Conservation (phyloP, 2,329 filamentous ascomycete species). For the Fonsecaea pedrosoi region DNA sequence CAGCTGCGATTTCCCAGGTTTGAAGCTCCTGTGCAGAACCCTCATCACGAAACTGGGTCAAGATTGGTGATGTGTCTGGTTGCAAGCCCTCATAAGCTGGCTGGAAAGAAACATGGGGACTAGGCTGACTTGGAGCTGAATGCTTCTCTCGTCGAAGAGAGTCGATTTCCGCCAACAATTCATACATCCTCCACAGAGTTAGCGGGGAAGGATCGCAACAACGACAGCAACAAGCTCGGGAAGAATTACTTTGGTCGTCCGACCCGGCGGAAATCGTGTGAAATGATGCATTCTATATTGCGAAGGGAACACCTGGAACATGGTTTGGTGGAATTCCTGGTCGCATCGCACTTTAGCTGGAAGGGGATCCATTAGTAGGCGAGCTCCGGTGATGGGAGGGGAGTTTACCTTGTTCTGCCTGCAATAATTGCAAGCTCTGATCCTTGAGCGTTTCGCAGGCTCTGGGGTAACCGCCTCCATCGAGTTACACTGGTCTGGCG, state of each 20-base stretch:
- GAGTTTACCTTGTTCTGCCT: constrained; percentile 68
- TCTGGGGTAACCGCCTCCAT: neutral
- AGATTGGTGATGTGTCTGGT: neutral
- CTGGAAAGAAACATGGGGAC: neutral
- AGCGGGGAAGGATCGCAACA: constrained; percentile 1
- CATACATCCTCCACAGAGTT: constrained; percentile 32
- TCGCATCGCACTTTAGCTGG: constrained; percentile 27
- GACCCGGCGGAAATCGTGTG: constrained; percentile 10
- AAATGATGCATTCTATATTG: constrained; percentile 16
- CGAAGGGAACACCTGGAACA: constrained; percentile 23
- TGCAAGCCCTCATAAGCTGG: neutral
- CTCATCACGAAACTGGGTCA: neutral
- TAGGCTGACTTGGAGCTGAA: neutral
- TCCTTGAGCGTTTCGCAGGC: constrained; percentile 2
- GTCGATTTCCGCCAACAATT: constrained; percentile 21
- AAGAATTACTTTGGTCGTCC: constrained; percentile 18
- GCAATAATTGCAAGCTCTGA: constrained; percentile 68
- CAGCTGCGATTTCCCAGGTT: neutral
- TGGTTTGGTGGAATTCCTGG: constrained; percentile 19
- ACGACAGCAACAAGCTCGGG: neutral
- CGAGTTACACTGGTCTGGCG: neutral
- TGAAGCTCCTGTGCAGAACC: neutral
- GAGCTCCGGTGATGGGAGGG: neutral
- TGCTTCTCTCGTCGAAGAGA: constrained; percentile 10
- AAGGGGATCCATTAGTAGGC: neutral